phyloP scores from a whole-genome alignment of 495 filamentous ascomycete species.

The Xylaria bambusicola region DNA sequence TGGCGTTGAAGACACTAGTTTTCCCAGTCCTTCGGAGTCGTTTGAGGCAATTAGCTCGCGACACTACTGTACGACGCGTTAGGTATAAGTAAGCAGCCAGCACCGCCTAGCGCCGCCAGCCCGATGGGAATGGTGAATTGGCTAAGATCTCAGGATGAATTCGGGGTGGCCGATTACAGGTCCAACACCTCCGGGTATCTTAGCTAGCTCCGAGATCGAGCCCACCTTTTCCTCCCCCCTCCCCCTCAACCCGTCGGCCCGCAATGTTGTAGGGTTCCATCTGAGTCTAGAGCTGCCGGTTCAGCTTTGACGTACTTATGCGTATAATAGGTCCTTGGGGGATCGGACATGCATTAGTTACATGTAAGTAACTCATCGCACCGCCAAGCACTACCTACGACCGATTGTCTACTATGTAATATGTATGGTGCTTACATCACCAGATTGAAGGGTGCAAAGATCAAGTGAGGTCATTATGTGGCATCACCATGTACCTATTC shows the following conservation, averaged over 20 bases:
- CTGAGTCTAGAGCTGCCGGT: not conserved
- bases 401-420: not conserved
- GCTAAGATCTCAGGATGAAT: not conserved
- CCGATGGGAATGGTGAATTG: not conserved
- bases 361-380: not conserved
- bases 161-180: constrained; percentile 2
- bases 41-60: no score
- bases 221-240: not conserved
- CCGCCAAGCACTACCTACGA: not conserved
- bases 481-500: no score
- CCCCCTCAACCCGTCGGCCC: not conserved
- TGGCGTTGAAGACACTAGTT: no score
- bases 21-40: no score
- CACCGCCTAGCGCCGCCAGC: not conserved
- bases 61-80: not conserved
- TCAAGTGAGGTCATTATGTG: no score
- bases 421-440: not conserved
- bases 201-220: not conserved
- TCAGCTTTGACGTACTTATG: not conserved
- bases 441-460: not conserved
- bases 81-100: no score
- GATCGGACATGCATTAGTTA: not conserved
- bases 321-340: no score
- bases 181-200: not conserved
- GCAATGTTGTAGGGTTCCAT: not conserved